Base-by-base conservation (phyloP, 2,329 filamentous ascomycete species). In the Talaromyces funiculosus region DNA sequence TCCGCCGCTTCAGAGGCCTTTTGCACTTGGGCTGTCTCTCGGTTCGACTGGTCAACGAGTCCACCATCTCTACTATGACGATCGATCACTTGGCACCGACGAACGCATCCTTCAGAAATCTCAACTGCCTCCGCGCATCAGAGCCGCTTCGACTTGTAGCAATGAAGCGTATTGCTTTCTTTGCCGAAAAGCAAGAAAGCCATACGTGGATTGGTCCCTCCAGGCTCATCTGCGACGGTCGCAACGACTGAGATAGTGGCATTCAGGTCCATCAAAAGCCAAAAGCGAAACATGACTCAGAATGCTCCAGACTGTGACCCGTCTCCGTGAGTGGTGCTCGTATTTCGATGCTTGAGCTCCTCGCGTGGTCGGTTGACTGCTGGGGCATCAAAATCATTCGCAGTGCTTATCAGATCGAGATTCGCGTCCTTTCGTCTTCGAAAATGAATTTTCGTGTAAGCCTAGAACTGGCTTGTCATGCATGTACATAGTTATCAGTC, bases 61-160 rank as follows among this genome's bases (percentile, higher is more conserved):
- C 10, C 16, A 49, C 29, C n/a, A 10, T 29, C 43, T 18, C 24
- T 24, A 29, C 14, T 43, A 45, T 6, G 42, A 45, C 22, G 20
- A 43, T 24, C 20, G 42, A 43, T 24, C 42, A 43, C 20, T 20
- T 24, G 42, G 42, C 42, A 43, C 42, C 6, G n/a, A 26, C 53
- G 45, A 20, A 55, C 4, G 38, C 58, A 26, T 33, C 63, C 20
- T 10, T 16, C 14, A 45, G 35, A 1, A 14, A 40, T 54, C 51
- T 49, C 56, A 24, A 38, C 35, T 29, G 16, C 47, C 3, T 53
- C 37, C 16, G 64, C 59, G 49, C 65, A 9, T 38, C 38, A 26
- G 55, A 71, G 70, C 73, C 71, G 16, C 65, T 63, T 64, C 64
- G 75, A 75, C 75, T 77, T 72, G 75, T 63, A 77, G 70, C 75